A percentile compares a stretch with the other conserved stretches of the same genome.
Evolutionary conservation across 495 filamentous ascomycete species (phyloP).

Genomic region (Podospora pseudopauciseta): DNA sequence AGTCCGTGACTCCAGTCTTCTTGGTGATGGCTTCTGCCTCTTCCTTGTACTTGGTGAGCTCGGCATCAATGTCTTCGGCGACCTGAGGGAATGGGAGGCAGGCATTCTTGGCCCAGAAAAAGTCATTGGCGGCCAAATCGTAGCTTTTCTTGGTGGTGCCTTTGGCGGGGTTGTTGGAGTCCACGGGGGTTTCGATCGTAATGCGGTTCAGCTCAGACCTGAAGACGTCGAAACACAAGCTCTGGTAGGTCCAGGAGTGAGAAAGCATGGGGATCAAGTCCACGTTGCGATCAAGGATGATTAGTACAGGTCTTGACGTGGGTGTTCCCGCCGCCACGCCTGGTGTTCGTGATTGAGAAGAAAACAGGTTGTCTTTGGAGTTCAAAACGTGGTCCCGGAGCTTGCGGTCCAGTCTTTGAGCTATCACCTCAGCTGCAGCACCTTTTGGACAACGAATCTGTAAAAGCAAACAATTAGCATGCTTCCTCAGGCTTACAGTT

Average conservation of each 20-base stretch:
- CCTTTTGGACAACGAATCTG: slow-evolving; percentile 82
- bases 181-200: slow-evolving; percentile 76
- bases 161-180: slow-evolving; percentile 68
- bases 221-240: slow-evolving; percentile 89
- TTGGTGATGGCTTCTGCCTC: slow-evolving; percentile 92
- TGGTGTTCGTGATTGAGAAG: slow-evolving; percentile 41
- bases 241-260: slow-evolving; percentile 98
- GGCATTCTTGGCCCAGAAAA: slow-evolving; percentile 97
- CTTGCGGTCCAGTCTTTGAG: slow-evolving; percentile 89
- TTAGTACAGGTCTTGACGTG: slow-evolving; percentile 73
- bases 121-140: slow-evolving; percentile 86
- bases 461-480: neutral
- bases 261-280: slow-evolving; percentile 98
- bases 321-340: slow-evolving; percentile 50
- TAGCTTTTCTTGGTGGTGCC: slow-evolving; percentile 77
- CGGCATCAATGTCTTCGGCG: slow-evolving; percentile 78
- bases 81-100: slow-evolving; percentile 91
- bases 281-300: slow-evolving; percentile 91
- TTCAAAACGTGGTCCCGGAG: slow-evolving; percentile 95
- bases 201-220: slow-evolving; percentile 74
- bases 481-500: neutral
- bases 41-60: slow-evolving; percentile 91
- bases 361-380: slow-evolving; percentile 93
- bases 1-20: slow-evolving; percentile 87
- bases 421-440: slow-evolving; percentile 90